Base-by-base conservation (phyloP, 2,329 filamentous ascomycete genomes). In the Massarina eburnea region DNA sequence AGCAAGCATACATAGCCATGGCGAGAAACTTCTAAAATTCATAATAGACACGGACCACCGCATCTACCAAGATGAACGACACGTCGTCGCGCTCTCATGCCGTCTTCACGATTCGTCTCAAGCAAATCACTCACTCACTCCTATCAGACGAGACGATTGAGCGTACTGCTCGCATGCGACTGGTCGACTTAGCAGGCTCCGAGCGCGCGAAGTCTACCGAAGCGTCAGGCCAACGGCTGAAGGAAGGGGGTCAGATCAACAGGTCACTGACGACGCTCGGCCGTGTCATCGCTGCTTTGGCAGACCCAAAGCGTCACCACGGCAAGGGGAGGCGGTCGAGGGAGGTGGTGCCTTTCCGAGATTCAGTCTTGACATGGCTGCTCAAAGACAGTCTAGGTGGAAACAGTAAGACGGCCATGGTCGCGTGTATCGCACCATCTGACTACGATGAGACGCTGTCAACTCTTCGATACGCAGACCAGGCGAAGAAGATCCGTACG, bases 11-110 rank as follows among this genome's bases (percentile, higher is more conserved):
- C 21, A 9, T 14, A 17, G 35, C 15, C 20, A 3, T 22, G 18
- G 14, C 27, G 29, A 14, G 7, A 26, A 17, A n/a, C 15, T n/a
- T n/a, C n/a, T 17, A 15, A 26, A 21, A 33, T 21, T 21, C 4
- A 41, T n/a, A 12, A 7, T 24, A 71, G 54, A 96, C 88, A 46
- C 85, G 94, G 38, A 97, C 94, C 0, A 86, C 83, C 17, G 94
- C 94, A 12, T 91, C 89, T 66, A 99, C 94, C 48, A 97, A 96
- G 75, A 99, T 99, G 94, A 99, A 99, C 72, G 94, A 99, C 71
- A 97, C 92, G 2, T 95, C 90, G 43, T 96, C 90, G 52, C 88
- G 94, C 68, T 96, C 91, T 54, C 94, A 99, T 66, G 91, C 94
- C 7, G 94, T 99, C 46, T 99, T 99, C 71, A 99, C 94, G 21